Base-by-base conservation (phyloP, 2,329 filamentous ascomycete species). In the Fusarium incarnatum region DNA sequence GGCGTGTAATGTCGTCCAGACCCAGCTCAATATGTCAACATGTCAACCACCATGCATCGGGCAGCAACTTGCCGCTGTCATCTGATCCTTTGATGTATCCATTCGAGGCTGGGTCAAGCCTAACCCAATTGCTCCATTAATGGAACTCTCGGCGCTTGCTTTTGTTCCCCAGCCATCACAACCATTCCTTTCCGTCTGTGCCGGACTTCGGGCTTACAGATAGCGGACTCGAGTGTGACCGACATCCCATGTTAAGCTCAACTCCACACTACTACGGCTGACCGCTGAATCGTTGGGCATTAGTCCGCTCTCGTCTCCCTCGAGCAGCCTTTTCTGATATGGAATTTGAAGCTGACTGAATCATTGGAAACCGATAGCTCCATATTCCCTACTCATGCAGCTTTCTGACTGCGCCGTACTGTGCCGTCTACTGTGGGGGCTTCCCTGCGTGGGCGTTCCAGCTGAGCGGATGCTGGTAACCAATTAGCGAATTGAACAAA, bases 391-490 rank as follows among this genome's bases (percentile, higher is more conserved):
- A 64, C 18, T 44, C 62, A 61, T 61, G 63, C 45, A 61, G 20
- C 55, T 15, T 40, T 41, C 61, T 60, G 58, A 67, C 56, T 53
- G 32, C 59, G 58, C 54, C 57, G 48, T 52, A 52, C 56, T 46
- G 62, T 65, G 61, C 60, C 62, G 60, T 61, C 47, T 37, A 46
- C 27, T 66, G 55, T 66, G 63, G 70, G 63, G 56, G 49, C 40
- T 45, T 48, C 18, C 34, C 34, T 37, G 34, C 34, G 34, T 37
- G 34, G 28, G 34, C 65, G 66, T 72, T 63, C 72, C 73, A 72
- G 72, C 61, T 72, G 66, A 56, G 62, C 57, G 60, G 64, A 64
- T 60, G 70, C 49, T 61, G 64, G 70, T 73, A 75, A 67, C 68
- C 64, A 74, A 75, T 73, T 66, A 60, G 46, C 37, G 53, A 59